These are phyloP conservation scores for peach (Prunus persica) DNA, from an alignment of 306 rosid genomes.

Conservation along the genomic window DNA sequence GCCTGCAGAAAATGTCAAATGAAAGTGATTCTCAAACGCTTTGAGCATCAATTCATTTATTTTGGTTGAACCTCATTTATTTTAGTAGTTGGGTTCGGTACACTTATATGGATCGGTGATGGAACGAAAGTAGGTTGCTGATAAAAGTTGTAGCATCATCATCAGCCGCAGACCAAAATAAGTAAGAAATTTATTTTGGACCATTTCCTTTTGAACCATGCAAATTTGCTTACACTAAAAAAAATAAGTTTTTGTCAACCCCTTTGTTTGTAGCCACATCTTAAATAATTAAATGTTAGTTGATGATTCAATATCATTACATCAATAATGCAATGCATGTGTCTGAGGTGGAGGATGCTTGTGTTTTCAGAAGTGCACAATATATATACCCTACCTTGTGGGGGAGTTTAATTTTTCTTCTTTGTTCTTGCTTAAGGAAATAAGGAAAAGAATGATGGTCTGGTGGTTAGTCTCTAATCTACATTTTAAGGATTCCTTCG, in stretches of 20 bases:
- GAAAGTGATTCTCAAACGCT: not conserved
- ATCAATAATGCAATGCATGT: not conserved
- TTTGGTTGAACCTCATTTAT: constrained; percentile 14
- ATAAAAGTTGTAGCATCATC: not conserved
- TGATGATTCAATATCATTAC: not conserved
- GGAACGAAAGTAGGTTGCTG: not conserved
- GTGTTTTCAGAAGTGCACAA: not conserved
- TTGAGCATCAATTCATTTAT: not conserved
- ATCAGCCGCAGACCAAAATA: not conserved
- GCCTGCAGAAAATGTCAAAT: not conserved
- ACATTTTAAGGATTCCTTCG: too few species aligned
- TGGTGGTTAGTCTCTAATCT: too few species aligned
- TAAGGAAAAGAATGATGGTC: too few species aligned
- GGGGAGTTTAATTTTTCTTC: too few species aligned
- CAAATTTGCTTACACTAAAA: not conserved
- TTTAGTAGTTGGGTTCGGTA: not conserved
- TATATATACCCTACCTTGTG: too few species aligned
- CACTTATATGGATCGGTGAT: not conserved
- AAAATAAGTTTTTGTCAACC: not conserved
- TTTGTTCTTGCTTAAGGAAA: too few species aligned
- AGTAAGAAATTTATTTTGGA: not conserved
- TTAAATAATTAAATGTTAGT: not conserved
- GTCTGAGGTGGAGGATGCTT: not conserved
- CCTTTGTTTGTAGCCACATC: not conserved
- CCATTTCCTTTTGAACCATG: not conserved